Base-by-base conservation (phyloP, 495 filamentous ascomycete species). In the Lophiotrema nucula region DNA sequence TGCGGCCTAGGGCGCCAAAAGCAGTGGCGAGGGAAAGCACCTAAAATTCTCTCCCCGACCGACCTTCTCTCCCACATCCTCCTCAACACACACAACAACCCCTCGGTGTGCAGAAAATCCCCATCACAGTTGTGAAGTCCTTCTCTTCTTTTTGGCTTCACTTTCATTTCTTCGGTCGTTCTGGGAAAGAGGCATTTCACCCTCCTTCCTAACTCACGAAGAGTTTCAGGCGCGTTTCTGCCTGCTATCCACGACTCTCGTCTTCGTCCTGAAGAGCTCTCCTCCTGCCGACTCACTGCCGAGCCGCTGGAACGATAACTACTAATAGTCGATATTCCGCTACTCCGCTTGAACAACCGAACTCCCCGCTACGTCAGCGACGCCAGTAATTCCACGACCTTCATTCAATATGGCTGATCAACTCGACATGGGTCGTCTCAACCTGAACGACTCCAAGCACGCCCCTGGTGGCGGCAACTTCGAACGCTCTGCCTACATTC, bases 351-450 rank as follows among this genome's bases (percentile, higher is more conserved):
- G 48, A 43, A 18, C 46, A 37, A 11, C 41, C 38, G 18, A 23
- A 11, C 18, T 46, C n/a, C 28, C 18, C 45, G 47, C 35, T 52
- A 39, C 11, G 43, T 16, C 31, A 42, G n/a, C 4, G 33, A 54
- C 44, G 13, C n/a, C 51, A 58, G 38, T 64, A 52, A 50, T 49
- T 5, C 19, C 35, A 42, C 39, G 19, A 12, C 52, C 53, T 41
- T 47, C 58, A 12, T 45, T 43, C 77, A 85, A 72, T 65, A 97
- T 97, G 93, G 92, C 93, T 74, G 91, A 96, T 74, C 85, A 95
- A 77, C 84, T 98, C 64, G 90, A 91, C 73, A 92, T 97, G 88
- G 84, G 82, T 73, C 85, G 87, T 71, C 79, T 96, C 69, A 87
- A 79, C 71, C 79, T 96, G 64, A 81, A 81, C 71, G 83, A 86